Conservation (phyloP, 2,329 filamentous ascomycete species). For the Alternaria dauci region DNA sequence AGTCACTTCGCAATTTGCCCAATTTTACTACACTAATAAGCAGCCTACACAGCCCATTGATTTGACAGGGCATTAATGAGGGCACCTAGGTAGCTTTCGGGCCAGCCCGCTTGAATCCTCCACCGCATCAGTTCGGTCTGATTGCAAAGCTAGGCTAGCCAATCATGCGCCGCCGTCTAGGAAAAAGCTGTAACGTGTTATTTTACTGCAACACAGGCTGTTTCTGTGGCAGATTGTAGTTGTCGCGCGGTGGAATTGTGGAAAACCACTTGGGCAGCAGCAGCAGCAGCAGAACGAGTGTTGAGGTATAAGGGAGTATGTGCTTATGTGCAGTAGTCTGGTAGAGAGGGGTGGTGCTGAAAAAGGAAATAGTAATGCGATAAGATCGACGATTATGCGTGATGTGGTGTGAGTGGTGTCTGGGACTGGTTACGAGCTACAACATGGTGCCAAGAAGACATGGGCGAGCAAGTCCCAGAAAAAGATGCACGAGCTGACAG, state of each 20-base stretch:
- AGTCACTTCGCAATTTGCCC: slow-evolving; percentile 16
- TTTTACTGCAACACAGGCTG: not conserved
- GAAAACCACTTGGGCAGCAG: not conserved
- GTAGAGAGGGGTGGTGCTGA: not conserved
- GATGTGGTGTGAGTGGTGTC: slow-evolving; percentile 4
- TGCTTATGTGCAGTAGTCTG: not conserved
- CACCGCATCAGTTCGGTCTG: not conserved
- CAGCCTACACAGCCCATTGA: slow-evolving; percentile 2
- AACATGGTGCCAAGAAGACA: not conserved
- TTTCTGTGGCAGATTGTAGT: not conserved
- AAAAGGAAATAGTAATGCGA: slow-evolving; percentile 1
- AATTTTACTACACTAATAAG: not conserved
- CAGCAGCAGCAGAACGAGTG: not conserved
- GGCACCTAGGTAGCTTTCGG: slow-evolving; percentile 3
- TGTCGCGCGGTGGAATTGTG: not conserved
- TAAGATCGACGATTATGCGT: slow-evolving; percentile 5
- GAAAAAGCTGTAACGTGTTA: not conserved
- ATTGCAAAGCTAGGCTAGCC: not conserved
- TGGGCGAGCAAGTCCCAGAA: not conserved
- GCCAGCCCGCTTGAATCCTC: slow-evolving; percentile 9
- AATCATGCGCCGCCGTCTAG: no score
- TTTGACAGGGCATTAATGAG: slow-evolving; percentile 20
- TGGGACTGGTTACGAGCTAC: not conserved
- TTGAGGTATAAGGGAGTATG: not conserved
- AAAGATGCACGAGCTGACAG: not conserved